These are phyloP conservation scores for Alternaria sp. DNA, from an alignment of 2,329 filamentous ascomycete species.

Conservation along the genomic window DNA sequence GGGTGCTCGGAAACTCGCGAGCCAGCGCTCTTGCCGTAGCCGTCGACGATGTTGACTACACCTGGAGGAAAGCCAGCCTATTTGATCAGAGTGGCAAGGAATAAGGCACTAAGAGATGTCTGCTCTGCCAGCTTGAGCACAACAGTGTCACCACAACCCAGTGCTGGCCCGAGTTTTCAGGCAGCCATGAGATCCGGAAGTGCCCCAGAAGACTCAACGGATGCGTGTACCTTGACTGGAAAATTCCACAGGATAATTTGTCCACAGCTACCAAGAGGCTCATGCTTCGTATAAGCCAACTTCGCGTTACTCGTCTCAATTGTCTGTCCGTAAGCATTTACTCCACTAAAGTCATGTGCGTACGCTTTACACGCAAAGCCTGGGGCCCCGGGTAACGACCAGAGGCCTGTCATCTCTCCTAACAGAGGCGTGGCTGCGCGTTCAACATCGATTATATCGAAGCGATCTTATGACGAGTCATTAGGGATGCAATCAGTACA, in stretches of 20 bases:
- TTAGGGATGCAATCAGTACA: not conserved
- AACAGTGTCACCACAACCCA: not conserved
- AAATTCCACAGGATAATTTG: not conserved
- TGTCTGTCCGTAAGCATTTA: constrained; percentile 2
- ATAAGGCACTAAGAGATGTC: not conserved
- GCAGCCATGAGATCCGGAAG: not conserved
- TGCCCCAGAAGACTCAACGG: not conserved
- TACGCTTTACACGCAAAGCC: constrained; percentile 2
- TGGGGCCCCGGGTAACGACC: constrained; percentile 1
- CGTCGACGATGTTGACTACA: not conserved
- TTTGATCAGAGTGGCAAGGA: not conserved
- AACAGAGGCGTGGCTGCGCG: not conserved
- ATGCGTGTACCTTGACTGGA: not conserved
- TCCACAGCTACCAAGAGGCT: constrained; percentile 4
- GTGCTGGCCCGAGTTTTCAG: constrained; percentile 1
- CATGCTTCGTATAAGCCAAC: constrained; percentile 1
- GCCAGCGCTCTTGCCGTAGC: not conserved
- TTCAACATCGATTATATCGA: not conserved
- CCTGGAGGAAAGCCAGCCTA: not conserved
- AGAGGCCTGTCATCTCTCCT: constrained; percentile 1
- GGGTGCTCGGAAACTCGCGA: not conserved
- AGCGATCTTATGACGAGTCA: constrained; percentile 1
- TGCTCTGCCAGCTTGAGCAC: not conserved
- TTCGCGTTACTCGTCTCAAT: constrained; percentile 6
- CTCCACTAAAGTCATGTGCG: not conserved